A percentile compares a stretch with the other conserved stretches of the same genome.
Conservation (phyloP, 108 stramenopile genomes). For the Cyclotella sp. region DNA sequence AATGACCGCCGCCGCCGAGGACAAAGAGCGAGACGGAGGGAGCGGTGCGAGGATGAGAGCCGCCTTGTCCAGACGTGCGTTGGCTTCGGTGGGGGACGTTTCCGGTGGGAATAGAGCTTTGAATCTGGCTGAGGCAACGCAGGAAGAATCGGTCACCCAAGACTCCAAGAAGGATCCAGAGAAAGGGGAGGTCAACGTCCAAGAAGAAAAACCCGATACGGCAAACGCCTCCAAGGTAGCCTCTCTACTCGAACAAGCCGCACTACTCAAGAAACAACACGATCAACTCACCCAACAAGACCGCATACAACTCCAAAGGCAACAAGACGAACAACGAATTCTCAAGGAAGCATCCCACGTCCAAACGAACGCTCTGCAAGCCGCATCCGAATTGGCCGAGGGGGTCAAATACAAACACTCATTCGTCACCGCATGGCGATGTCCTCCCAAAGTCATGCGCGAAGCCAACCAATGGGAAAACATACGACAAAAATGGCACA, state of each 20-base stretch:
- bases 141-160: neutral
- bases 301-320: constrained; percentile 58
- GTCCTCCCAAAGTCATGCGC: constrained; percentile 77
- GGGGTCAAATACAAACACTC: constrained; percentile 82
- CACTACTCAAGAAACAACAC: constrained; percentile 74
- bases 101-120: neutral
- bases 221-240: constrained; percentile 22
- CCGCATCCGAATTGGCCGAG: constrained; percentile 91
- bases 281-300: constrained; percentile 64
- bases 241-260: constrained; percentile 87
- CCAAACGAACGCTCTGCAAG: constrained; percentile 96
- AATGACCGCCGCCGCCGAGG: constrained; percentile 16
- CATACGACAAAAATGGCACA: constrained; percentile 95
- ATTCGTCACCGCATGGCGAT: constrained; percentile 90
- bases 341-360: constrained; percentile 93
- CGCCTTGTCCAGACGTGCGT: constrained; percentile 36
- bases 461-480: constrained; percentile 77
- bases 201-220: constrained; percentile 26
- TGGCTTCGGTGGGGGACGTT: constrained; percentile 45
- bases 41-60: constrained; percentile 49
- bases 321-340: constrained; percentile 90
- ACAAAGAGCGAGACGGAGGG: constrained; percentile 11
- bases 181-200: neutral
- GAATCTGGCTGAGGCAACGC: neutral
- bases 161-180: neutral